These are phyloP conservation scores for Suillus occidentalis DNA, from an alignment of 768 basidiomycete species.

Conservation along the genomic window DNA sequence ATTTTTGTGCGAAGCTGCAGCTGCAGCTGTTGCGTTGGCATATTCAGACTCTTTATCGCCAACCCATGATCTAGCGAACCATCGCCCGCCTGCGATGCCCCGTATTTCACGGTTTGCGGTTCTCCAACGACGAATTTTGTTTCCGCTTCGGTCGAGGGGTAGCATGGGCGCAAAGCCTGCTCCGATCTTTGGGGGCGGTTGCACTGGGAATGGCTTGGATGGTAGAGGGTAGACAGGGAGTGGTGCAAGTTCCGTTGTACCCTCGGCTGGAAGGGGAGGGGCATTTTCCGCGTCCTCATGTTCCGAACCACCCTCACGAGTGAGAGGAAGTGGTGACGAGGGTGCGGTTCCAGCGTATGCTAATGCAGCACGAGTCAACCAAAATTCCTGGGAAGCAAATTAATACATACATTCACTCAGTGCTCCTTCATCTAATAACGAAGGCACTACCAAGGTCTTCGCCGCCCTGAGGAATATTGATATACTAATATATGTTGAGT, in stretches of 20 bases:
- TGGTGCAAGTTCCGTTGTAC: conserved; percentile 50
- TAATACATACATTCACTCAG: conserved; percentile 60
- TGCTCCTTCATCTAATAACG: conserved; percentile 47
- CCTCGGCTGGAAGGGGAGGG: conserved; percentile 31
- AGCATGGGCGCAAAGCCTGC: conserved; percentile 69
- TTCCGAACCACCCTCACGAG: conserved; percentile 43
- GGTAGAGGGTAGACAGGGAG: conserved; percentile 78
- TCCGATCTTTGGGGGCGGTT: conserved; percentile 73
- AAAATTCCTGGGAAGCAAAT: background rate
- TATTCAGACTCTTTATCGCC: conserved; percentile 78
- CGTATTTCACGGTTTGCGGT: conserved; percentile 73
- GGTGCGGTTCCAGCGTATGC: conserved; percentile 71
- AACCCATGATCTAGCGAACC: conserved; percentile 82
- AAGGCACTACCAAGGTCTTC: conserved; percentile 31
- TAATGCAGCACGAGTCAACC: conserved; percentile 20
- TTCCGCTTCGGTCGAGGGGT: conserved; percentile 63
- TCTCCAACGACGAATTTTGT: conserved; percentile 71
- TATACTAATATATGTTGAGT: background rate
- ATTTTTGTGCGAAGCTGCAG: conserved; percentile 28
- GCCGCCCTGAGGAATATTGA: conserved; percentile 27
- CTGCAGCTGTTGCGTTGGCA: conserved; percentile 37
- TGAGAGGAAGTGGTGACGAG: conserved; percentile 62
- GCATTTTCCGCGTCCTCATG: conserved; percentile 38
- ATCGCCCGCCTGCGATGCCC: conserved; percentile 81
- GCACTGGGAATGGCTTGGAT: conserved; percentile 81